phyloP scores from a whole-genome alignment of 495 filamentous ascomycete genomes.

The Parmelia sp. region DNA sequence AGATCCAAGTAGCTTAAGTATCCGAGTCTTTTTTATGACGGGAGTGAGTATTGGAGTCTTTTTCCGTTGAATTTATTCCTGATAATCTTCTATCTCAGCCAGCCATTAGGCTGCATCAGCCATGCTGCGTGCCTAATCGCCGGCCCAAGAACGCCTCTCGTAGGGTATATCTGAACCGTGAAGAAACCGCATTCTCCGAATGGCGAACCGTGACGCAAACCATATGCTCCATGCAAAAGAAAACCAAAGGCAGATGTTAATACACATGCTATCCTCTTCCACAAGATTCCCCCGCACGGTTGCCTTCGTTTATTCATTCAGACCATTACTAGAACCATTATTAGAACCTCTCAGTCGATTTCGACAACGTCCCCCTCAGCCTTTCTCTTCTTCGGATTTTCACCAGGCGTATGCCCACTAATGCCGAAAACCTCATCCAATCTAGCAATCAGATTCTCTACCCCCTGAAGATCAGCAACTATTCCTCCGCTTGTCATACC shows the following conservation, averaged over 20 bases:
- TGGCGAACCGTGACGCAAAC: not conserved
- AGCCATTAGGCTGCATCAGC: not conserved
- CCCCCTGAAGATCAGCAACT: constrained; percentile 34
- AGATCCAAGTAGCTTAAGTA: too few relatives aligned
- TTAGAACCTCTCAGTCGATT: constrained; percentile 14
- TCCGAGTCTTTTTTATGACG: too few relatives aligned
- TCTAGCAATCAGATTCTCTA: constrained; percentile 37
- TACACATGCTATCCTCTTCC: not conserved
- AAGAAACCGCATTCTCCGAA: constrained; percentile 1
- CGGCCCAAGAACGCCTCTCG: constrained; percentile 1
- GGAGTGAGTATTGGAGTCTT: too few relatives aligned
- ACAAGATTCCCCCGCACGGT: not conserved
- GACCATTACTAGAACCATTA: not conserved
- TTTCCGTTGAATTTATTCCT: not conserved
- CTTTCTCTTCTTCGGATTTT: constrained; percentile 18
- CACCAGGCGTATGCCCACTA: constrained; percentile 1
- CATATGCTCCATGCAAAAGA: not conserved
- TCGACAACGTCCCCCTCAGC: constrained; percentile 20
- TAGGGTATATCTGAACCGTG: constrained; percentile 9
- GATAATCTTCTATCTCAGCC: not conserved
- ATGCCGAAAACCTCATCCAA: constrained; percentile 22
- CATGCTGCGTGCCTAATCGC: not conserved
- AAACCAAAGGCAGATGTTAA: not conserved
- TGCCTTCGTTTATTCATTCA: not conserved
- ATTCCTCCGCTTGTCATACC: constrained; percentile 42